Percentiles rank a stretch among this genome's conserved stretches.
Conservation (phyloP, 768 basidiomycete species). For the Tylopilus intermedius region DNA sequence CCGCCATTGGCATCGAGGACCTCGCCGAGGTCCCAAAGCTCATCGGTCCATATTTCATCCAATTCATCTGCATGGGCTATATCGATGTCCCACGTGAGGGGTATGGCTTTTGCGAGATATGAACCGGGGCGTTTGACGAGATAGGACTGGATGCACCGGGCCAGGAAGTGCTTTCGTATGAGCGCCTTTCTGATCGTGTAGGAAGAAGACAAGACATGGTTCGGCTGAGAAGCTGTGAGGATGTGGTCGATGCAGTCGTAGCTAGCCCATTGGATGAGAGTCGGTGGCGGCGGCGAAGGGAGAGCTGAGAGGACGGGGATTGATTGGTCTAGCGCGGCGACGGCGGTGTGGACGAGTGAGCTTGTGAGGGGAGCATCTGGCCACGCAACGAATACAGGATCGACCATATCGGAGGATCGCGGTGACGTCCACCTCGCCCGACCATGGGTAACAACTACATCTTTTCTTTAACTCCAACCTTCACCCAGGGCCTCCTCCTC, state of each 20-base stretch:
- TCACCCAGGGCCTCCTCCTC: constrained; percentile 90
- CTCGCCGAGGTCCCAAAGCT: constrained; percentile 80
- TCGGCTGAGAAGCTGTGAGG: constrained; percentile 49
- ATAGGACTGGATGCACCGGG: constrained; percentile 67
- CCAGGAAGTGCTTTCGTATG: constrained; percentile 91
- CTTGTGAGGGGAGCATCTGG: constrained; percentile 52
- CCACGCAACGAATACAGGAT: constrained; percentile 43
- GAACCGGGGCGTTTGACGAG: constrained; percentile 65
- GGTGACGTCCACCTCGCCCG: neutral
- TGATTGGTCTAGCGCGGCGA: constrained; percentile 32
- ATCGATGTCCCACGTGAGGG: constrained; percentile 79
- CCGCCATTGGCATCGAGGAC: constrained; percentile 42
- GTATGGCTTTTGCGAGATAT: constrained; percentile 50
- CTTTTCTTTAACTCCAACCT: constrained; percentile 77
- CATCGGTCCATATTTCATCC: constrained; percentile 89
- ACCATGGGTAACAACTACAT: constrained; percentile 46
- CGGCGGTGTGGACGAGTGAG: constrained; percentile 41
- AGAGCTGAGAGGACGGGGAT: constrained; percentile 26
- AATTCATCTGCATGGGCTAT: constrained; percentile 90
- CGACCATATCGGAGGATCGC: constrained; percentile 1
- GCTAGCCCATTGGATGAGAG: constrained; percentile 73
- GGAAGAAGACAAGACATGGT: constrained; percentile 63
- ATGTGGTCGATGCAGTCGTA: constrained; percentile 86
- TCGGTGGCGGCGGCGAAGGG: constrained; percentile 17
- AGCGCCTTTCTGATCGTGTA: constrained; percentile 89